These are phyloP conservation scores for Vitis hybrid DNA, from an alignment of 177 flowering plant species.

Conservation along the genomic window DNA sequence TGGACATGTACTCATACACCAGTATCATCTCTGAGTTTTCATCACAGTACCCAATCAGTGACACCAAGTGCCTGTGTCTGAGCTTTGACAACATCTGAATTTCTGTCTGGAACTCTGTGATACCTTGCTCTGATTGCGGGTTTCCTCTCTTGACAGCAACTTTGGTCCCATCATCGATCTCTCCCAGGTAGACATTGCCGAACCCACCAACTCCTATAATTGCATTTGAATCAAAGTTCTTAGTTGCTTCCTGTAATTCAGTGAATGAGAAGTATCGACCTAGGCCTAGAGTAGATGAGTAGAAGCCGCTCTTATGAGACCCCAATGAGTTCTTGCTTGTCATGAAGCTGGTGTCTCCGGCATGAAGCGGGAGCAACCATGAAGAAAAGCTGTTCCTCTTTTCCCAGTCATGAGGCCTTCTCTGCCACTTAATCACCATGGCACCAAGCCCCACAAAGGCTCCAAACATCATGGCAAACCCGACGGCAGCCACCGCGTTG, in stretches of 20 bases:
- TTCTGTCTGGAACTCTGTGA: slow-evolving; percentile 61
- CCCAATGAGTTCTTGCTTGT: slow-evolving; percentile 55
- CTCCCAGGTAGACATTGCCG: slow-evolving; percentile 56
- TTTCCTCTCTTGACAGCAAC: slow-evolving; percentile 68
- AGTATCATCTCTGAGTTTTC: slow-evolving; percentile 60
- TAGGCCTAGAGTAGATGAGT: slow-evolving; percentile 58
- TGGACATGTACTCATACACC: slow-evolving; percentile 63
- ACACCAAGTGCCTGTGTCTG: slow-evolving; percentile 58
- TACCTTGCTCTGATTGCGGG: slow-evolving; percentile 68
- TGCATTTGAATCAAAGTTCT: slow-evolving; percentile 53
- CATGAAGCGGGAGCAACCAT: slow-evolving; percentile 80
- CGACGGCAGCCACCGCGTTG: slow-evolving; percentile 60
- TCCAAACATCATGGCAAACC: slow-evolving; percentile 82
- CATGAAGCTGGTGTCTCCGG: slow-evolving; percentile 67
- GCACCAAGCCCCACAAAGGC: slow-evolving; percentile 83
- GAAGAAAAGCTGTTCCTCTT: slow-evolving; percentile 87
- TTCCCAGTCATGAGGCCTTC: slow-evolving; percentile 85
- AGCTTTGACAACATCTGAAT: slow-evolving; percentile 62
- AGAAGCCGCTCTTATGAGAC: slow-evolving; percentile 55
- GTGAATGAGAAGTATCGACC: slow-evolving; percentile 66
- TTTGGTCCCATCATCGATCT: slow-evolving; percentile 47
- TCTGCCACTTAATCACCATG: slow-evolving; percentile 79
- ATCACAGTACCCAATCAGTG: slow-evolving; percentile 62
- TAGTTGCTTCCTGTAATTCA: slow-evolving; percentile 68
- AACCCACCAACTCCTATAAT: slow-evolving; percentile 72